These are phyloP conservation scores for Aspergillus leporis DNA, from an alignment of 495 filamentous ascomycete genomes.

Conservation along the genomic window DNA sequence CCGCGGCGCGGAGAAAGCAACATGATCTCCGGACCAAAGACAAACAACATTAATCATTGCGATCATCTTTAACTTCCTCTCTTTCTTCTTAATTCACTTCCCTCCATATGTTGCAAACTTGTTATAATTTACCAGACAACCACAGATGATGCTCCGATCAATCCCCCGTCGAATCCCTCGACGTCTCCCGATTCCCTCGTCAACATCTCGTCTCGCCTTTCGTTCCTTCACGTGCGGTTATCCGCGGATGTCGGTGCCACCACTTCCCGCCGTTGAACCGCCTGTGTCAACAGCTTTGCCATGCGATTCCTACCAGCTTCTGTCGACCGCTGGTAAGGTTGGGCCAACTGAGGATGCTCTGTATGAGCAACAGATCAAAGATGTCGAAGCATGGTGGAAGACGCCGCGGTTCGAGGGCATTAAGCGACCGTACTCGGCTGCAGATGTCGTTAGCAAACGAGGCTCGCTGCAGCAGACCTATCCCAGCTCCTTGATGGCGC, in stretches of 20 bases:
- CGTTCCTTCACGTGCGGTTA: constrained; percentile 47
- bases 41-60: background rate
- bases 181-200: constrained; percentile 23
- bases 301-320: constrained; percentile 76
- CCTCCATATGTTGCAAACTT: background rate
- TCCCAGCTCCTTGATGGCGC: constrained; percentile 87
- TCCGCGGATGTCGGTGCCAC: constrained; percentile 43
- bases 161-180: constrained; percentile 39
- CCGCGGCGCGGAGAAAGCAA: constrained; percentile 2
- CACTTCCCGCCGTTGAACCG: constrained; percentile 43
- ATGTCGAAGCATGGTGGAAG: constrained; percentile 86
- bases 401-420: constrained; percentile 82
- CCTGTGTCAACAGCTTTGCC: constrained; percentile 59
- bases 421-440: constrained; percentile 85
- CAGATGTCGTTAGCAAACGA: constrained; percentile 88
- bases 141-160: constrained; percentile 36
- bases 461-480: constrained; percentile 84
- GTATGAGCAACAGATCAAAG: constrained; percentile 73
- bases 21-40: background rate
- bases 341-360: constrained; percentile 79
- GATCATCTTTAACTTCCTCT: background rate
- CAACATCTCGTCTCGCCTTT: constrained; percentile 29
- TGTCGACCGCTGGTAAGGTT: constrained; percentile 69
- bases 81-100: background rate
- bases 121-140: background rate